Evolutionary conservation across 1,284 basidiomycete genomes (phyloP), one percentile per base, ranked within the genome.

Genomic region (Sanghuangporus sanghuang): DNA sequence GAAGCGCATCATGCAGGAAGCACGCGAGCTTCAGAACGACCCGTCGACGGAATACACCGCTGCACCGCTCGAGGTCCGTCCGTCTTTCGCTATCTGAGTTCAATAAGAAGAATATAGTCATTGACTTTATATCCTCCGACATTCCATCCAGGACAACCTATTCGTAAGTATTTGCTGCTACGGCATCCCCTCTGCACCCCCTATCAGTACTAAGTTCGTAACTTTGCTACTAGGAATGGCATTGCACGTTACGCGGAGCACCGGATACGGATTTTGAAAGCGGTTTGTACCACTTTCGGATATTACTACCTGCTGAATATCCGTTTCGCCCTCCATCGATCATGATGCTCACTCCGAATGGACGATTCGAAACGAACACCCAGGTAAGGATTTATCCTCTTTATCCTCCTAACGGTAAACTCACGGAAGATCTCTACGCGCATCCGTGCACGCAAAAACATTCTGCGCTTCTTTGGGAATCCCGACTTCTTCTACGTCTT

Each of bases 1-100:
- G 64, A 97, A 97, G 79, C 88, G 96, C 54, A 97, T 98, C 69
- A 92, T 98, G 86, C 93, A 95, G 73, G 96, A 98, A 77, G 96
- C 95, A 3, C 81, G 86, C 66, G 96, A 98, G 73, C 84, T 97
- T 7, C 85, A 87, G 6, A 84, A 84, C 62, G 95, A 96, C 73
- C 85, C 87, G 61, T 89, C 84, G 61, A 86, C 87, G 0, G 93
- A 95, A 71, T 96, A 95, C 72, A 78, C 83, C 63, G 96, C 95
- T 8, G 87, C 85, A 0, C 96, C 96, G 2, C 78, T 96, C 14
- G 96, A 97, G 84, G 92, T 94, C 16, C 39, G 27, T 54, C 44
- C 11, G 38, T 8, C 9, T n/a, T 35, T 11, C 11, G 16, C 18
- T 58, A 58, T 42, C 38, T 42, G 12, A 36, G 27, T 12, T 27